These are phyloP conservation scores for Solanum chilense DNA, from an alignment of 257 asterid genomes.

Conservation along the genomic window DNA sequence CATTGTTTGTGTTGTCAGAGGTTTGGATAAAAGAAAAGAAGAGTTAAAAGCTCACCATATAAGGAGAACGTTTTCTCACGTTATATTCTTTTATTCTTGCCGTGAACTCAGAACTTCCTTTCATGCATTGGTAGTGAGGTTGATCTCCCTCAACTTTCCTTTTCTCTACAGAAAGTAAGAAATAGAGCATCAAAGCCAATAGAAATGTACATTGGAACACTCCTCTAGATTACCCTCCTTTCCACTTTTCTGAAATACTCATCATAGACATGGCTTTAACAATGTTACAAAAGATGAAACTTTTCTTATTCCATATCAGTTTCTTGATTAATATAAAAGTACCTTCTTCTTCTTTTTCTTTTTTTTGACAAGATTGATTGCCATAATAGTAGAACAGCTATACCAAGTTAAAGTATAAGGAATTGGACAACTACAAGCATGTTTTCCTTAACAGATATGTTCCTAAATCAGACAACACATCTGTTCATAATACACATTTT, in stretches of 20 bases:
- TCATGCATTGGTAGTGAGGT: neutral
- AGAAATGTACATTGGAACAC: neutral
- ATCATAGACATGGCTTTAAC: neutral
- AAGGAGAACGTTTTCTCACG: neutral
- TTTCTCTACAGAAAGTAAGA: neutral
- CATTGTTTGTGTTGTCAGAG: neutral
- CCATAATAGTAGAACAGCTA: neutral
- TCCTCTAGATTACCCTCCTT: neutral
- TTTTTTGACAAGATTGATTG: neutral
- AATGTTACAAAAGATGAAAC: neutral
- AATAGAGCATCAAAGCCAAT: neutral
- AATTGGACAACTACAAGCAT: neutral
- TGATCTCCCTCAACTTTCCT: neutral
- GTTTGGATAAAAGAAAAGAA: neutral
- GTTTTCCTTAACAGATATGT: neutral
- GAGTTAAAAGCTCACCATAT: conserved; percentile 6
- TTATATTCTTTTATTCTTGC: neutral
- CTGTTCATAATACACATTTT: neutral
- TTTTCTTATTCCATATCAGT: neutral
- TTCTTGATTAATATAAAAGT: neutral
- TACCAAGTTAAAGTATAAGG: neutral
- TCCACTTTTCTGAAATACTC: neutral
- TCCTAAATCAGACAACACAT: neutral
- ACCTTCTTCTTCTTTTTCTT: neutral
- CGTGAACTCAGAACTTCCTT: neutral